phyloP scores from a whole-genome alignment of 2,329 filamentous ascomycete genomes.

The Aspergillus quadrilineatus region DNA sequence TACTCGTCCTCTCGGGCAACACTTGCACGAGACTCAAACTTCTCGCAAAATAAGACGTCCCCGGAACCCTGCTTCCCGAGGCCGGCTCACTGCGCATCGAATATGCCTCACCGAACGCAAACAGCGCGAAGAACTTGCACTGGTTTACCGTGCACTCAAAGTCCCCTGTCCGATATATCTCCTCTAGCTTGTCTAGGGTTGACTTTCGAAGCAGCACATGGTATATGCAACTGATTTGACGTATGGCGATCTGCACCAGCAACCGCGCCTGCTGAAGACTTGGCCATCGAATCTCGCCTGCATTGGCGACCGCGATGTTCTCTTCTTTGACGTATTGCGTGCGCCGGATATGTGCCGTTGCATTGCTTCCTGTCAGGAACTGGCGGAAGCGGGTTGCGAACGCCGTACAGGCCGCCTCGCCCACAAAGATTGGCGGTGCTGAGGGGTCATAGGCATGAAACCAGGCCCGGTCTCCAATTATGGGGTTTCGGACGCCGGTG shows the following conservation, averaged over 20 bases:
- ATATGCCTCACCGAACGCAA: slow-evolving; percentile 49
- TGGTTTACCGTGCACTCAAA: slow-evolving; percentile 38
- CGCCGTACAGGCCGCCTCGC: slow-evolving; percentile 42
- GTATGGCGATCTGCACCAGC: slow-evolving; percentile 38
- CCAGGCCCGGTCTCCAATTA: slow-evolving; percentile 32
- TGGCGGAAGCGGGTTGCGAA: slow-evolving; percentile 42
- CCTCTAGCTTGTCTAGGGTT: slow-evolving; percentile 41
- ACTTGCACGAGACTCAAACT: slow-evolving; percentile 45
- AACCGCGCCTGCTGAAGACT: slow-evolving; percentile 38
- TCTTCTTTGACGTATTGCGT: slow-evolving; percentile 37
- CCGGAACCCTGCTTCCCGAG: slow-evolving; percentile 39
- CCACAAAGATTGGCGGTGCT: slow-evolving; percentile 39
- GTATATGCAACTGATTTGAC: slow-evolving; percentile 38
- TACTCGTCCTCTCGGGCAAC: slow-evolving; percentile 44
- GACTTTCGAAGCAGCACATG: slow-evolving; percentile 40
- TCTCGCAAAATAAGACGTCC: slow-evolving; percentile 46
- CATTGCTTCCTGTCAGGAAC: slow-evolving; percentile 34
- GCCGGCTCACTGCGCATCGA: slow-evolving; percentile 39
- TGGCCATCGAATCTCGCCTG: slow-evolving; percentile 34
- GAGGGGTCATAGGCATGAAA: slow-evolving; percentile 38
- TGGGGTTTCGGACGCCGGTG: slow-evolving; percentile 25
- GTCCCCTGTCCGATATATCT: slow-evolving; percentile 33
- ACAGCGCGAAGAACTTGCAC: slow-evolving; percentile 48
- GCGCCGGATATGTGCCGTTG: slow-evolving; percentile 33
- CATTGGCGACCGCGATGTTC: slow-evolving; percentile 30